Evolutionary conservation across 768 basidiomycete genomes (phyloP), one percentile per base, ranked within the genome.

Genomic region (Hericium rajendrae): DNA sequence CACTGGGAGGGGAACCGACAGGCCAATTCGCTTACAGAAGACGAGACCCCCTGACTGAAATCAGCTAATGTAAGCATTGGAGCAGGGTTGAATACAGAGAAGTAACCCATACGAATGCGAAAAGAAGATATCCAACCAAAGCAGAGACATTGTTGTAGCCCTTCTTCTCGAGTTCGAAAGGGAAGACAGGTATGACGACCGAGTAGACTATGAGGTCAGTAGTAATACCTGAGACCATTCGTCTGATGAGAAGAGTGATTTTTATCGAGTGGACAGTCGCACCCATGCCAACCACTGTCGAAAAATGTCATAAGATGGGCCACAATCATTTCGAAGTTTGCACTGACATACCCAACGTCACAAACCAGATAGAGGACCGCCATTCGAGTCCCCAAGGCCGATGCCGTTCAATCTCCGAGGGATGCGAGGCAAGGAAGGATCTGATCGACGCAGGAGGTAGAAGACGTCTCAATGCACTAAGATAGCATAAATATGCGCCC

Each of bases 101-200:
- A 40, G 4, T 6, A 22, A 46, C 3, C 18, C 73, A 24, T 46
- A 73, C 73, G 63, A 70, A 75, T 10, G 71, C 71, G 38, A 76
- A 73, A 9, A 76, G 63, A 10, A 76, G 65, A 68, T 71, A 76
- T n/a, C 73, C 72, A 0, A 70, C 70, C 3, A 70, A 61, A 13
- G 63, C 66, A 4, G 73, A 73, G 10, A 73, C 65, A 16, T 66
- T 60, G 2, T 53, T 58, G 55, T 74, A 74, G 8, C 71, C 72
- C 6, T 74, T 60, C 9, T 57, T 32, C 53, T 74, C 65, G 3
- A 75, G 66, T 48, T 67, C 70, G 58, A 73, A 74, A 1, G 73
- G 73, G 32, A 74, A 60, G 40, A 73, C 69, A 3, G 73, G 74
- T n/a, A 75, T 71, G 22, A 74, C 69, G 48, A 73, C 59, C 1